Evolutionary conservation across 2,329 filamentous ascomycete species (phyloP), one percentile per base, ranked within the genome.

Genomic region (Aspergillus hiratsukae): DNA sequence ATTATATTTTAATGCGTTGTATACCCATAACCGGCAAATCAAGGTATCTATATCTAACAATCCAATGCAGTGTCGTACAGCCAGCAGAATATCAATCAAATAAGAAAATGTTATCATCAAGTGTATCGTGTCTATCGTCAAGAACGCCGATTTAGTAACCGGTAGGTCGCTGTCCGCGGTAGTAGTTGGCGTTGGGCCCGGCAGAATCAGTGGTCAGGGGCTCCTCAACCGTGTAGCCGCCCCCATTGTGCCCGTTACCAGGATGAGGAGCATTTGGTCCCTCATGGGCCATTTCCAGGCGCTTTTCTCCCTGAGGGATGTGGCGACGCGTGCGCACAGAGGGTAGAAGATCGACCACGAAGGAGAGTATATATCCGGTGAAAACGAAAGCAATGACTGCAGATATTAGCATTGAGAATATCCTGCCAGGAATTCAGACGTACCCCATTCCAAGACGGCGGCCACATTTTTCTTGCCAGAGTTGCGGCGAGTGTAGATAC

Each of bases 331-430:
- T 88, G 59, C 82, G 79, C 2, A 88, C 79, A 10, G 90, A 90
- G 0, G 94, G 94, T 61, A 89, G 81, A 51, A 99, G 84, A 75
- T 99, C 93, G 70, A 97, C 81, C 67, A 88, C 82, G 78, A 96
- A 97, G 59, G 88, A 91, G 60, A 93, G 82, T 59, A 95, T 81
- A 76, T 96, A 97, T 69, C 92, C 88, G 53, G 89, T 90, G 76
- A 92, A 97, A 69, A 96, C 80, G 68, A 96, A 86, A 31, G 91
- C 84, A 61, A 97, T 85, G 58, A 84, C 70, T 73, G 54, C 28
- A 58, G 8, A 40, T 28, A 49, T 31, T 10, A 43, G 14, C 27
- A 52, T 48, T 8, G 27, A 27, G 27, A 28, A 6, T 8, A n/a
- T 48, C 40, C 4, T 51, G 3, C 1, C 7, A 6, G 6, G 2